A percentile compares a stretch with the other conserved stretches of the same genome.
These are phyloP conservation scores for Lathyrus oleraceus DNA, from an alignment of 306 rosid genomes.

Conservation along the genomic window DNA sequence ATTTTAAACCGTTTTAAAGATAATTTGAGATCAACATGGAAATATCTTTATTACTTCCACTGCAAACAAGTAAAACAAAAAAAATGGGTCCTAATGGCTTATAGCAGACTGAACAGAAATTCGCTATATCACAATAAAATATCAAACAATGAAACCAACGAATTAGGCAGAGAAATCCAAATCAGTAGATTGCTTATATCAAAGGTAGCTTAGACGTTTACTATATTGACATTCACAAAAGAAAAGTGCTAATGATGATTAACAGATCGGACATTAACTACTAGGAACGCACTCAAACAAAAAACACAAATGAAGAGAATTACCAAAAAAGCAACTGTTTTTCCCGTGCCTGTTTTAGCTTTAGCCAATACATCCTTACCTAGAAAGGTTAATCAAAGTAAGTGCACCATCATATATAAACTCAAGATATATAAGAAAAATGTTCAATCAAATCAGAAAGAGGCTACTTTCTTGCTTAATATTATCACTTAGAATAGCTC, in stretches of 20 bases:
- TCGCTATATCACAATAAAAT: background rate
- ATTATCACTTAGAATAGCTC: constrained; percentile 12
- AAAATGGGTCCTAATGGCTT: background rate
- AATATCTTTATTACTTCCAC: background rate
- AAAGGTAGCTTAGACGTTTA: background rate
- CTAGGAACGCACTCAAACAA: constrained; percentile 11
- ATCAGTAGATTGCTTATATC: background rate
- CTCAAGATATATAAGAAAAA: constrained; percentile 23
- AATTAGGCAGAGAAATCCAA: constrained; percentile 10
- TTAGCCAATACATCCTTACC: constrained; percentile 98
- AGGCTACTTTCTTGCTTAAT: constrained; percentile 4
- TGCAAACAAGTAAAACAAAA: background rate
- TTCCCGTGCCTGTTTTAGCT: constrained; percentile 97
- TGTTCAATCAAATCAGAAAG: constrained; percentile 5
- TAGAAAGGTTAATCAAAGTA: constrained; percentile 41
- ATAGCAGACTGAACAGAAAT: constrained; percentile 2
- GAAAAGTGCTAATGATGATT: background rate
- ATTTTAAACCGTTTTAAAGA: background rate
- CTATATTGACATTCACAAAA: background rate
- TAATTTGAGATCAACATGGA: background rate
- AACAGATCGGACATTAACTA: constrained; percentile 27
- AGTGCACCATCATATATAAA: constrained; percentile 30
- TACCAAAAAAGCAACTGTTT: constrained; percentile 98
- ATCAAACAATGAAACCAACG: constrained; percentile 7
- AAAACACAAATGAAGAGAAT: constrained; percentile 29